Percentiles rank a stretch among this genome's conserved stretches.
phyloP scores from a whole-genome alignment of 2,329 filamentous ascomycete genomes.

The Dactylonectria macrodidyma region DNA sequence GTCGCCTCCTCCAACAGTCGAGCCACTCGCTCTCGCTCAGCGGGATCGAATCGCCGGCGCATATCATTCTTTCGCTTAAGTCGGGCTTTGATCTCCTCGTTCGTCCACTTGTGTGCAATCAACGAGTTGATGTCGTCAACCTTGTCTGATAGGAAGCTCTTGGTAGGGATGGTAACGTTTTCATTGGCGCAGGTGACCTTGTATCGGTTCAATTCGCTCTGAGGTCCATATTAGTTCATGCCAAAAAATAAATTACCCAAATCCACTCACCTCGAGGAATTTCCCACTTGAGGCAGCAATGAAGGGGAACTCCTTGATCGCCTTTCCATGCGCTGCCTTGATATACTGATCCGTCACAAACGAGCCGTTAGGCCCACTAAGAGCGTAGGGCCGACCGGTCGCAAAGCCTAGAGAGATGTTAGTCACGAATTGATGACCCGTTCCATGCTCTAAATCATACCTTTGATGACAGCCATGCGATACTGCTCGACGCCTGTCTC shows the following conservation, averaged over 20 bases:
- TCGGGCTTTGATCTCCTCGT: constrained; percentile 85
- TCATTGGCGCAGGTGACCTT: constrained; percentile 82
- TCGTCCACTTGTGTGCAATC: constrained; percentile 85
- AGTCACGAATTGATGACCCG: constrained; percentile 30
- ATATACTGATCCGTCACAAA: constrained; percentile 92
- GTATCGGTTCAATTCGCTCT: constrained; percentile 87
- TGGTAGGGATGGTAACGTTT: constrained; percentile 81
- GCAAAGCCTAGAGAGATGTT: constrained; percentile 74
- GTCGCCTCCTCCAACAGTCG: constrained; percentile 78
- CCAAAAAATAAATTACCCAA: not conserved
- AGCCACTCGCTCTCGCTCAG: constrained; percentile 77
- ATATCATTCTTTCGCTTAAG: constrained; percentile 79
- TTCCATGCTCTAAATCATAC: constrained; percentile 60
- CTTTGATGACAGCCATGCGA: constrained; percentile 89
- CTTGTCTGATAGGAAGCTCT: constrained; percentile 77
- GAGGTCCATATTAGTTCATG: constrained; percentile 42
- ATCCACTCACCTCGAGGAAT: constrained; percentile 80
- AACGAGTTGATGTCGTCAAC: constrained; percentile 85
- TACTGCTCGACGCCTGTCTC: constrained; percentile 83
- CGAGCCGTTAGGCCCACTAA: constrained; percentile 82
- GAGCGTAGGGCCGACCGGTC: constrained; percentile 85
- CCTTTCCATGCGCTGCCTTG: constrained; percentile 84
- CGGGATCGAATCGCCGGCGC: constrained; percentile 75
- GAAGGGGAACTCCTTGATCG: constrained; percentile 89
- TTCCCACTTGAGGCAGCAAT: constrained; percentile 88